These are phyloP conservation scores for Leucosporidium creatinivorum DNA, from an alignment of 768 basidiomycete genomes.

Conservation along the genomic window DNA sequence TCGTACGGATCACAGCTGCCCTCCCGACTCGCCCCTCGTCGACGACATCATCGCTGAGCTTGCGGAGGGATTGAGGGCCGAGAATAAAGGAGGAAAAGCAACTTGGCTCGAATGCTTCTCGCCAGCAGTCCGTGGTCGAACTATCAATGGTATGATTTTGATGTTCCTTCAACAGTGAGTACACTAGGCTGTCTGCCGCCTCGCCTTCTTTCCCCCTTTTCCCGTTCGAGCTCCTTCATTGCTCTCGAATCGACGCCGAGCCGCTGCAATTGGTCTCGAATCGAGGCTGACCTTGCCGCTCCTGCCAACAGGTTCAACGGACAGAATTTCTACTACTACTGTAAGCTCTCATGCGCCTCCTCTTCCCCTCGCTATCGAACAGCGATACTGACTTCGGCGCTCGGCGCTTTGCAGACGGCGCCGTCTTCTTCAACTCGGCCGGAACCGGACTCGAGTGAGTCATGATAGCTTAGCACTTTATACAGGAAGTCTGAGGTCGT, in stretches of 20 bases:
- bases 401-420: background rate
- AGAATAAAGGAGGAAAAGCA: constrained; percentile 73
- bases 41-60: constrained; percentile 59
- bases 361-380: too few relatives aligned
- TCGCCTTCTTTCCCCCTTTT: constrained; percentile 46
- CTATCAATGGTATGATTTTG: constrained; percentile 43
- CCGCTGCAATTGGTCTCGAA: background rate
- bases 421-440: too few relatives aligned
- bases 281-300: background rate
- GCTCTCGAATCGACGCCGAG: background rate
- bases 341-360: too few relatives aligned
- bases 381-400: background rate
- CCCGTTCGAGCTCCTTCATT: background rate
- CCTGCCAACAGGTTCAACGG: too few relatives aligned
- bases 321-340: background rate
- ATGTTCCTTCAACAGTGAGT: constrained; percentile 52
- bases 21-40: constrained; percentile 51
- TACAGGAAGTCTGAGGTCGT: background rate
- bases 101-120: constrained; percentile 75
- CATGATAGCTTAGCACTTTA: too few relatives aligned
- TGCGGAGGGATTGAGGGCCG: constrained; percentile 56
- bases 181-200: constrained; percentile 71
- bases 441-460: too few relatives aligned
- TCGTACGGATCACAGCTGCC: constrained; percentile 33
- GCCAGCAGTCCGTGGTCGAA: constrained; percentile 59